phyloP scores from a whole-genome alignment of 2,329 filamentous ascomycete species.

The Claviceps pazoutovae region DNA sequence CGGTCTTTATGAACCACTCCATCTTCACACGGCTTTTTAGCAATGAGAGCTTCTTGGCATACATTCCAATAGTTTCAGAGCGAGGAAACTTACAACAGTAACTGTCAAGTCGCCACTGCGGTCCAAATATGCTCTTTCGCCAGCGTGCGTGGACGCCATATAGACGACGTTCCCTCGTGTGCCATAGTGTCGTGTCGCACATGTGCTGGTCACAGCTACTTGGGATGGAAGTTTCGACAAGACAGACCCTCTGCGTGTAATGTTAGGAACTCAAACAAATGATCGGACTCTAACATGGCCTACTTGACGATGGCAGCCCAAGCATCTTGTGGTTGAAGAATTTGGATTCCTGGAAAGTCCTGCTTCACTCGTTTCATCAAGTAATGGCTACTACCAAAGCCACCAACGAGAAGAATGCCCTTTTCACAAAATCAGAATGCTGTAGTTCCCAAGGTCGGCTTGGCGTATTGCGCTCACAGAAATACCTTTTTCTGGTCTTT shows the following conservation, averaged over 20 bases:
- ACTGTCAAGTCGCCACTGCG: not conserved
- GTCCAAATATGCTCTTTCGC: not conserved
- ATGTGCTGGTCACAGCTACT: not conserved
- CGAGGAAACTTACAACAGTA: not conserved
- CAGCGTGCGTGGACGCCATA: not conserved
- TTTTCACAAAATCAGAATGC: not conserved
- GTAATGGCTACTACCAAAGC: conserved; percentile 4
- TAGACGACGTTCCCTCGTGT: not conserved
- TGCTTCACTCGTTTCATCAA: not conserved
- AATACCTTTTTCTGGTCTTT: not conserved
- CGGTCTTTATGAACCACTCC: not conserved
- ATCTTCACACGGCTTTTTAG: not conserved
- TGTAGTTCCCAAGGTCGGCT: not conserved
- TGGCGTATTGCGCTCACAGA: not conserved
- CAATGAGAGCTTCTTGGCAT: not conserved
- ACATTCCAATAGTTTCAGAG: not conserved
- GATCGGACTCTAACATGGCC: not conserved
- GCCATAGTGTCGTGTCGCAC: conserved; percentile 2
- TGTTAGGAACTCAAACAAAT: not conserved
- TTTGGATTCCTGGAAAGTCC: conserved; percentile 1
- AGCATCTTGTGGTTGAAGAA: conserved; percentile 2
- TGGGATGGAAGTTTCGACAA: not conserved
- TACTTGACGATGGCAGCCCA: conserved; percentile 6
- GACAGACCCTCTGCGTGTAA: not conserved
- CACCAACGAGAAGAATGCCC: conserved; percentile 5